phyloP scores from a whole-genome alignment of 2,329 filamentous ascomycete genomes.

The Ceratocystis harringtonii region DNA sequence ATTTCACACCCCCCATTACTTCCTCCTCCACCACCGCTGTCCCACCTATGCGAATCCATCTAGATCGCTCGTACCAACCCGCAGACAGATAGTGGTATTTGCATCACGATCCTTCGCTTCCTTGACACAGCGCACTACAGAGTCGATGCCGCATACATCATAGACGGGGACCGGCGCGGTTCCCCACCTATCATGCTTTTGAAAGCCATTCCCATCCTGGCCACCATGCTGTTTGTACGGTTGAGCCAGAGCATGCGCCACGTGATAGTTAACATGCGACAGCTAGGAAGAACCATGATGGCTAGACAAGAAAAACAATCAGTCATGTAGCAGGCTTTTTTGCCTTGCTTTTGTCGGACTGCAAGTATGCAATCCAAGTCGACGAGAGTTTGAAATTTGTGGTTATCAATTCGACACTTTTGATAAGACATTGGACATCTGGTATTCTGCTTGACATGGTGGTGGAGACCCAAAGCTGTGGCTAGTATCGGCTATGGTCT shows the following conservation, averaged over 20 bases:
- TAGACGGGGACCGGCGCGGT: not conserved
- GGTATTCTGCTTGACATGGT: not conserved
- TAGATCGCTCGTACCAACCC: conserved; percentile 34
- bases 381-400: not conserved
- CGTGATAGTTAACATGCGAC: not conserved
- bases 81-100: conserved; percentile 44
- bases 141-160: conserved; percentile 38
- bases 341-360: not conserved
- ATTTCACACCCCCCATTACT: not conserved
- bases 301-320: not conserved
- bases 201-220: not conserved
- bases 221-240: not conserved
- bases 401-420: not conserved
- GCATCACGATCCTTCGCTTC: conserved; percentile 43
- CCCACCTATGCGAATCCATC: not conserved
- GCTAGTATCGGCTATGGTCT: not conserved
- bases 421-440: not conserved
- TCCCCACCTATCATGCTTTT: not conserved
- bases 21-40: not conserved
- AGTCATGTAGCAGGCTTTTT: not conserved
- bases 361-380: too few species aligned
- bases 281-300: not conserved
- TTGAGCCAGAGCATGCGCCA: not conserved
- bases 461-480: not conserved
- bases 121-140: conserved; percentile 38